These are phyloP conservation scores for Incumbomyces delicatus DNA, from an alignment of 2,329 filamentous ascomycete genomes.

Conservation along the genomic window DNA sequence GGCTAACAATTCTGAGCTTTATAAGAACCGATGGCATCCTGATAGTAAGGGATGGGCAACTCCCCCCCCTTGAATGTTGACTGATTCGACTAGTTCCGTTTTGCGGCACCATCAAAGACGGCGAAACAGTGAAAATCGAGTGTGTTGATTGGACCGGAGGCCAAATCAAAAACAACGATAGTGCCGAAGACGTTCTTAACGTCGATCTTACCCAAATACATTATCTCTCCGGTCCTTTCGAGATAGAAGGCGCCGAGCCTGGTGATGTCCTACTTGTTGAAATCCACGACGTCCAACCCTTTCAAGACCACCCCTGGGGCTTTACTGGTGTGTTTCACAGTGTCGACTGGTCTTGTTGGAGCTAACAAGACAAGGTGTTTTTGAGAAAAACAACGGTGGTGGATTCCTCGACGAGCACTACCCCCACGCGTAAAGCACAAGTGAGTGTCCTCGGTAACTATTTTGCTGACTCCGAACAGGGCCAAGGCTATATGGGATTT, in stretches of 20 bases:
- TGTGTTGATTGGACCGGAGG: constrained; percentile 72
- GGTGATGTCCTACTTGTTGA: constrained; percentile 79
- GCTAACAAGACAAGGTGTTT: constrained; percentile 37
- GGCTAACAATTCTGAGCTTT: background rate
- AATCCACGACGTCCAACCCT: constrained; percentile 86
- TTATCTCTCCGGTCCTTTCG: constrained; percentile 82
- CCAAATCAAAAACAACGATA: constrained; percentile 82
- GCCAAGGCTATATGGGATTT: constrained; percentile 71
- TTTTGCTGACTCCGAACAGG: constrained; percentile 20
- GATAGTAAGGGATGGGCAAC: constrained; percentile 55
- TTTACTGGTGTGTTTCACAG: constrained; percentile 58
- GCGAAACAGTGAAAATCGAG: constrained; percentile 87
- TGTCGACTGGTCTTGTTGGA: no score
- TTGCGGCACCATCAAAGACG: constrained; percentile 62
- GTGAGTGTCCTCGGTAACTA: background rate
- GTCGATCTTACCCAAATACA: constrained; percentile 78
- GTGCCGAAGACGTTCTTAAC: constrained; percentile 75
- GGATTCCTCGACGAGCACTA: constrained; percentile 84
- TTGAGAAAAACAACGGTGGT: constrained; percentile 70
- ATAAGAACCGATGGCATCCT: constrained; percentile 86
- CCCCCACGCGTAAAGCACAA: constrained; percentile 56
- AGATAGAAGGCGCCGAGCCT: constrained; percentile 72
- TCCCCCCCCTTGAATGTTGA: background rate
- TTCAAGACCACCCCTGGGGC: constrained; percentile 78
- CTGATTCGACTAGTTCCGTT: constrained; percentile 55